Base-by-base conservation (phyloP, 192 early-diverging fungal genomes). In the Jimgerdemannia flammicorona region DNA sequence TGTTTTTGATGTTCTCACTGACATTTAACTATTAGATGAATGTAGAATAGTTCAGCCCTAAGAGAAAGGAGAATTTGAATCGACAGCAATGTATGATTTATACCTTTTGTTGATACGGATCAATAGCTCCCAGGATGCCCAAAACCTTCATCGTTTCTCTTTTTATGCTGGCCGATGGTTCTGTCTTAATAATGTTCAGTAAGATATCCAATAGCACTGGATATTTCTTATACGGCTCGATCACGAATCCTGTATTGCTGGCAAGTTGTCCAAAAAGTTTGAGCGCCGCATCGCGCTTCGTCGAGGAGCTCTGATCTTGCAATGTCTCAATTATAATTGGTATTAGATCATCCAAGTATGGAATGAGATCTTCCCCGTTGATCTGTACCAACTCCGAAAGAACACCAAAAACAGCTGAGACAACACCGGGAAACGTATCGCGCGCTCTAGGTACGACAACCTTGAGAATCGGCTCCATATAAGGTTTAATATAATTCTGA, bases 41-140 rank as follows among this genome's bases (percentile, higher is more conserved):
- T 29, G 29, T 29, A 29, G 29, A 29, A 29, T 29, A 29, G 29
- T 29, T 29, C 29, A 29, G 29, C 29, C 29, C 29, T 29, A 29
- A 29, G 29, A 29, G 29, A 29, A 29, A 29, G 29, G 1, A 29
- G 1, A 29, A 29, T 29, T 29, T 29, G 29, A 29, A 29, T 29
- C 29, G 29, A 29, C 29, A 29, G 29, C 29, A 29, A 29, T 29
- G 29, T 29, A 29, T 29, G 0, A 29, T 29, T 29, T 29, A 29
- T 29, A 29, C 29, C 29, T 29, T 29, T 29, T 29, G 29, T 29
- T 29, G 29, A 29, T 29, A 29, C 29, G 29, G 29, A 29, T 29
- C 29, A 9, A 99, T 81, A 17, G 97, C 97, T 40, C 97, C 97
- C 3, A 99, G 85, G 20, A 95, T 96, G 70, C 97, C 97, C 71